A percentile compares a stretch with the other conserved stretches of the same genome.
These are phyloP conservation scores for Climacium dendroides DNA, from an alignment of 225 moss, liverwort and hornwort species.

Conservation along the genomic window DNA sequence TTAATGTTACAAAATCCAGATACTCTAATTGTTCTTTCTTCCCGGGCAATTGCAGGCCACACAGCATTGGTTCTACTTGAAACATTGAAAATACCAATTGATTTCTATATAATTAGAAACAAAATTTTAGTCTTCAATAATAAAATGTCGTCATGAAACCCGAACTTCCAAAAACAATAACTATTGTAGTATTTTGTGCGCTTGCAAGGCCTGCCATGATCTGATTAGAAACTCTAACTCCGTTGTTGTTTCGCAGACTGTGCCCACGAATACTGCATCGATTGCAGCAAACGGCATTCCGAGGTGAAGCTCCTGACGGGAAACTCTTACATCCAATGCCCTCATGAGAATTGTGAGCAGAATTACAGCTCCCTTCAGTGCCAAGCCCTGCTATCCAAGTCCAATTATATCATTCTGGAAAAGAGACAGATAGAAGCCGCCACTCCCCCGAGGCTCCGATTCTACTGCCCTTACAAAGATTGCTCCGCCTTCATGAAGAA, in stretches of 20 bases:
- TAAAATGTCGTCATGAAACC: neutral
- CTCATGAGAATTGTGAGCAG: neutral
- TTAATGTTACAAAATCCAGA: neutral
- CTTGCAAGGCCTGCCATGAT: neutral
- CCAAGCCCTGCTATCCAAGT: neutral
- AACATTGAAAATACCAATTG: neutral
- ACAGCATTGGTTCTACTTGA: neutral
- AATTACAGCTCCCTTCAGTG: neutral
- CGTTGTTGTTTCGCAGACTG: neutral
- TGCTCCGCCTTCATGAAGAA: neutral
- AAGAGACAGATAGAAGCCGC: neutral
- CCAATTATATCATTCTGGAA: neutral
- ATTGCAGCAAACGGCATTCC: neutral
- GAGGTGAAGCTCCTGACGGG: neutral
- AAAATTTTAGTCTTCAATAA: neutral
- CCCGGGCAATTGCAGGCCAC: neutral
- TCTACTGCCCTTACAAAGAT: constrained; percentile 3
- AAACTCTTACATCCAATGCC: neutral
- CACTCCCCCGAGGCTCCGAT: neutral
- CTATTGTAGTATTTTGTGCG: neutral
- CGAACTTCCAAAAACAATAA: neutral
- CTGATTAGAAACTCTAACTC: neutral
- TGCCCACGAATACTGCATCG: neutral
- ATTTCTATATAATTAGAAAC: neutral
- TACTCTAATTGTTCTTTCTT: neutral